These are phyloP conservation scores for Fusarium pseudograminearum DNA, from an alignment of 2,329 filamentous ascomycete species.

Conservation along the genomic window DNA sequence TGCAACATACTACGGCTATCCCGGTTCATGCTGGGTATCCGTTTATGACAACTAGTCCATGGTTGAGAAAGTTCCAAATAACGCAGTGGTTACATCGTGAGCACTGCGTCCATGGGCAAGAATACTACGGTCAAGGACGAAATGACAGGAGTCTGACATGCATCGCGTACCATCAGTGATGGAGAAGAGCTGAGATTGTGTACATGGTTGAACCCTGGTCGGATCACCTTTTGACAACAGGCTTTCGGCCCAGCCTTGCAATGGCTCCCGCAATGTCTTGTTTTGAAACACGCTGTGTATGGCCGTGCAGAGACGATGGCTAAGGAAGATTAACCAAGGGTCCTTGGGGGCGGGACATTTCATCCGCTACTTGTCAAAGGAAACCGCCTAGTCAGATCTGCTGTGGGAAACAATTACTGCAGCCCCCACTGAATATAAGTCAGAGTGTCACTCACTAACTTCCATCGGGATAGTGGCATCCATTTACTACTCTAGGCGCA, in stretches of 20 bases:
- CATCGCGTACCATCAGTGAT: not conserved
- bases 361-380: not conserved
- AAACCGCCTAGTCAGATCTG: not conserved
- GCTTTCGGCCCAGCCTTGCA: not conserved
- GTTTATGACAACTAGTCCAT: not conserved
- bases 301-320: not conserved
- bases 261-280: not conserved
- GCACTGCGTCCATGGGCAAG: not conserved
- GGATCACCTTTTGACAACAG: not conserved
- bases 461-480: not conserved
- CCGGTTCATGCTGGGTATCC: not conserved
- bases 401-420: not conserved
- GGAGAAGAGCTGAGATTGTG: not conserved
- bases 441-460: not conserved
- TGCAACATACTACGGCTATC: not conserved
- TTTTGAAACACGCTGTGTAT: not conserved
- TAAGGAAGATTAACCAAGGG: not conserved
- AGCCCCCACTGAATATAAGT: not conserved
- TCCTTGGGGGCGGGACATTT: not conserved
- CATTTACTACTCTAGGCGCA: not conserved
- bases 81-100: not conserved
- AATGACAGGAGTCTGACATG: not conserved
- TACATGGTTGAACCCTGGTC: not conserved
- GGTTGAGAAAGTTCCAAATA: not conserved
- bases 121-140: not conserved